A percentile compares a stretch with the other conserved stretches of the same genome.
These are phyloP conservation scores for Colletotrichum neosansevieriae DNA, from an alignment of 2,329 filamentous ascomycete species.

Conservation along the genomic window DNA sequence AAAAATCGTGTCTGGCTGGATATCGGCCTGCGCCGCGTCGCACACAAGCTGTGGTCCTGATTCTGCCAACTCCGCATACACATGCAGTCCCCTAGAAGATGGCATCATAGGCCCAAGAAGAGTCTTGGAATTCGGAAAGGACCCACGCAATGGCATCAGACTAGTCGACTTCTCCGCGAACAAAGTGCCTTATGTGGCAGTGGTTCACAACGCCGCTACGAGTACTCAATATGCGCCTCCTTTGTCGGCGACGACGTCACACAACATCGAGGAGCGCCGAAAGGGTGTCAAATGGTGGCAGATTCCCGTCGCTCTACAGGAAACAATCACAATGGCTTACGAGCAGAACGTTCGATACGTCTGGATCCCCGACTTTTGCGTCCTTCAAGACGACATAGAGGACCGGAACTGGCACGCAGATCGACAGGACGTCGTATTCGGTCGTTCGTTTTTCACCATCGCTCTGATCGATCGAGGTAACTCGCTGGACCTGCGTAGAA, in stretches of 20 bases:
- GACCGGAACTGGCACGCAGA: conserved; percentile 20
- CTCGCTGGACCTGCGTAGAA: neutral
- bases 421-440: conserved; percentile 13
- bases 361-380: conserved; percentile 16
- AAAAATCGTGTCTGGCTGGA: conserved; percentile 14
- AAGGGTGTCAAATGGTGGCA: conserved; percentile 18
- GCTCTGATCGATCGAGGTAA: neutral
- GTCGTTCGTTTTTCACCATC: conserved; percentile 16
- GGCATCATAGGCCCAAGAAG: neutral
- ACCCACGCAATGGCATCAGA: conserved; percentile 23
- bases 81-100: neutral
- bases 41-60: neutral
- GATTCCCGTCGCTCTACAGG: conserved; percentile 19
- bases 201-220: neutral
- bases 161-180: neutral
- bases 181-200: conserved; percentile 4
- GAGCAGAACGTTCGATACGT: conserved; percentile 10
- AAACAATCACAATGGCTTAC: conserved; percentile 8
- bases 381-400: conserved; percentile 10
- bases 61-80: neutral
- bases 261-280: conserved; percentile 12
- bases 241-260: neutral
- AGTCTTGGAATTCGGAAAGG: conserved; percentile 2
- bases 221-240: neutral
- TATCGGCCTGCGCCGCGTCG: neutral